Evolutionary conservation across 306 rosid species (phyloP).

Genomic region (Cercis canadensis): DNA sequence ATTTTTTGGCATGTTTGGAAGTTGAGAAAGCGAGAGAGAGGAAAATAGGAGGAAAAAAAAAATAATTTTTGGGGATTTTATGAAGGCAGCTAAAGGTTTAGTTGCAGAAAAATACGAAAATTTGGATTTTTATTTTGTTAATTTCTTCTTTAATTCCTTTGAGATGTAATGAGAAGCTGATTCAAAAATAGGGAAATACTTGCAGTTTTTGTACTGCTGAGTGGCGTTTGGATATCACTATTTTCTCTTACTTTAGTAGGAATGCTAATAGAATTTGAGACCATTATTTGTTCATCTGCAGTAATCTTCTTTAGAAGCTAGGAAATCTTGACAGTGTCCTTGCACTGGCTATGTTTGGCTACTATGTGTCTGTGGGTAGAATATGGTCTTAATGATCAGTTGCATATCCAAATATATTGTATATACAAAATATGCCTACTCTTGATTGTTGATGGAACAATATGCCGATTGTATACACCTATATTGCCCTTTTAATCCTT

Average conservation of each 20-base stretch:
- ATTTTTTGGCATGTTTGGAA: not conserved
- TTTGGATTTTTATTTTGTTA: not conserved
- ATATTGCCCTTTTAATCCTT: too few relatives aligned
- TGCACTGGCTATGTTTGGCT: not conserved
- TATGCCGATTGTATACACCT: too few relatives aligned
- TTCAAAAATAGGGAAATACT: not conserved
- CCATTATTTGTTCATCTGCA: not conserved
- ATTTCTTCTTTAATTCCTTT: not conserved
- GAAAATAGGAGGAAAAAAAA: too few relatives aligned
- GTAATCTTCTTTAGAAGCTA: not conserved
- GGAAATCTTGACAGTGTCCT: not conserved
- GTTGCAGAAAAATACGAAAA: not conserved
- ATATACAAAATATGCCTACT: too few relatives aligned
- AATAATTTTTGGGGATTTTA: conserved; percentile 17
- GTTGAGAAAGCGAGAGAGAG: not conserved
- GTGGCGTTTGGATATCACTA: not conserved
- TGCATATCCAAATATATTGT: too few relatives aligned
- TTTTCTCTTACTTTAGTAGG: not conserved
- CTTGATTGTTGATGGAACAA: too few relatives aligned
- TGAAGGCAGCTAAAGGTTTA: not conserved
- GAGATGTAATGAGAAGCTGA: not conserved
- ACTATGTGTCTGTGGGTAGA: too few relatives aligned
- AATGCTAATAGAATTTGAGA: not conserved
- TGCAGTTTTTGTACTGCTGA: not conserved
- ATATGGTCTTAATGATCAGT: too few relatives aligned